Percentiles rank a stretch among this genome's conserved stretches.
phyloP scores from a whole-genome alignment of 495 filamentous ascomycete genomes.

The Tuber melanosporum region DNA sequence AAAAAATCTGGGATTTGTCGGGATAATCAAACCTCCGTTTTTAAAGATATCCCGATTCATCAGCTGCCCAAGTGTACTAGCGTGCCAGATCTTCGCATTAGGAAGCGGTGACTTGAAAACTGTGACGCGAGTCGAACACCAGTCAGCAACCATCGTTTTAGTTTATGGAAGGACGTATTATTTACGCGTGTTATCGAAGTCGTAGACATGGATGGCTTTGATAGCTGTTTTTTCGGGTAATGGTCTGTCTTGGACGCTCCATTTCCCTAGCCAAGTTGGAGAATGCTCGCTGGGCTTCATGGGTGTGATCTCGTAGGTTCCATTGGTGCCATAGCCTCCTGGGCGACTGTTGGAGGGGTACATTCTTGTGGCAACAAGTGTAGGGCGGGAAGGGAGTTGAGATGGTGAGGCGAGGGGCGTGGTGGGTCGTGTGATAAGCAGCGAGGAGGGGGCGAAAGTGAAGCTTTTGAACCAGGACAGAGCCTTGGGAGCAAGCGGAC shows the following conservation, averaged over 20 bases:
- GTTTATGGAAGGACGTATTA: background rate
- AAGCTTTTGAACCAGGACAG: background rate
- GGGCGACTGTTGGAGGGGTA: slow-evolving; percentile 8
- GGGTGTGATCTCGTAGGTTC: slow-evolving; percentile 18
- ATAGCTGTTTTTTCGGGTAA: slow-evolving; percentile 45
- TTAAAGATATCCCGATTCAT: slow-evolving; percentile 67
- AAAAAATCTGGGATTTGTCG: background rate
- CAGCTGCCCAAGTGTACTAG: slow-evolving; percentile 65
- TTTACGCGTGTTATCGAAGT: slow-evolving; percentile 96
- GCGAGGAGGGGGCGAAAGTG: background rate
- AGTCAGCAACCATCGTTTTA: slow-evolving; percentile 14
- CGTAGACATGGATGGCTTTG: slow-evolving; percentile 83
- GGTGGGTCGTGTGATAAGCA: background rate
- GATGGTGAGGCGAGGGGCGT: background rate
- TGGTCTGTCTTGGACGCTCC: slow-evolving; percentile 15
- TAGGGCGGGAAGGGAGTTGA: background rate
- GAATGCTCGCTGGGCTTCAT: slow-evolving; percentile 18
- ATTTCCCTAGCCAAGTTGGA: slow-evolving; percentile 17
- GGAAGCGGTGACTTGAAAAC: slow-evolving; percentile 88
- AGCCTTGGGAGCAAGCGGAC: background rate
- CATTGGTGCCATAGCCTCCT: slow-evolving; percentile 17
- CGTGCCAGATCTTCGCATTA: slow-evolving; percentile 81
- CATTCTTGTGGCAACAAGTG: slow-evolving; percentile 1
- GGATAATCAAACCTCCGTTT: slow-evolving; percentile 53
- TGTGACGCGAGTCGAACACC: slow-evolving; percentile 39